Evolutionary conservation across 2,329 filamentous ascomycete species (phyloP).

Genomic region (Fusarium citri): DNA sequence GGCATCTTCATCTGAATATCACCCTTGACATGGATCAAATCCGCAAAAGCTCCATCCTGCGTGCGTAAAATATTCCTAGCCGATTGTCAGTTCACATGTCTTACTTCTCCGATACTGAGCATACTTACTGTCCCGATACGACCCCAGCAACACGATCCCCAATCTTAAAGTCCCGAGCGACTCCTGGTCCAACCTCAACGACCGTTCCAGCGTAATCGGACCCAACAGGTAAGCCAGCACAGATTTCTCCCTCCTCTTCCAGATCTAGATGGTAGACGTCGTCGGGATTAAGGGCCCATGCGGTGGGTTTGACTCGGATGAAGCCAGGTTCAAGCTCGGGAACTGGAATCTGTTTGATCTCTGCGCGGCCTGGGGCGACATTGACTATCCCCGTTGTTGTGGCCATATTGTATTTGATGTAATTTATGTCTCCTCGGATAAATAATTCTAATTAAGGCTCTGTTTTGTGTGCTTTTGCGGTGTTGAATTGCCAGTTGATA

Average conservation of each 20-base stretch:
- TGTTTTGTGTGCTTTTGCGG: not conserved
- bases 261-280: constrained; percentile 8
- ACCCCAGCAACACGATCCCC: constrained; percentile 58
- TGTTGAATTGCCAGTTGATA: not conserved
- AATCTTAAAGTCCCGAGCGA: constrained; percentile 52
- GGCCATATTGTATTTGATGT: not conserved
- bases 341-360: not conserved
- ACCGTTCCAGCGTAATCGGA: constrained; percentile 62
- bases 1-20: constrained; percentile 58
- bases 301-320: not conserved
- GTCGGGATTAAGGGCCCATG: constrained; percentile 9
- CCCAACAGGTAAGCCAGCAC: constrained; percentile 46
- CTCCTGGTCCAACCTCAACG: constrained; percentile 56
- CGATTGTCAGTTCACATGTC: not conserved
- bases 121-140: constrained; percentile 12
- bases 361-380: not conserved
- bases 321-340: not conserved
- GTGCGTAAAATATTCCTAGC: not conserved
- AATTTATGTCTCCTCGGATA: not conserved
- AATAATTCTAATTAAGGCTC: not conserved
- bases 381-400: constrained; percentile 2
- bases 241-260: not conserved
- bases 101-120: not conserved
- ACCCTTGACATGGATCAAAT: constrained; percentile 54
- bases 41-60: constrained; percentile 54